These are phyloP conservation scores for Ceratocystis lukuohia DNA, from an alignment of 2,329 filamentous ascomycete species.

Conservation along the genomic window DNA sequence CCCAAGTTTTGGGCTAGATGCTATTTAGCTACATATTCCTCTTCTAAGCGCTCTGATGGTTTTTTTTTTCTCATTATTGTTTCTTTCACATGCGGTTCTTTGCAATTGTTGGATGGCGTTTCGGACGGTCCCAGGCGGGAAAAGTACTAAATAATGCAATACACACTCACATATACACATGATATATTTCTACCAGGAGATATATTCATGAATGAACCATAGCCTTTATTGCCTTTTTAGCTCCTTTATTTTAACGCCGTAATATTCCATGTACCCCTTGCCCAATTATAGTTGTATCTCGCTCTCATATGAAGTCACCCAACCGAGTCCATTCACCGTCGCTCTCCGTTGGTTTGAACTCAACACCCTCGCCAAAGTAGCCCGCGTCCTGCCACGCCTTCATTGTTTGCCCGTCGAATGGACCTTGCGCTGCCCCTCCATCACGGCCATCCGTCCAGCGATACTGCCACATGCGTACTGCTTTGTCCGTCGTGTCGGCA, in stretches of 20 bases:
- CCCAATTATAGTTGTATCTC: not conserved
- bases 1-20: too few relatives aligned
- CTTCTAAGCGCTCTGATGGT: not conserved
- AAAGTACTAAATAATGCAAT: conserved; percentile 20
- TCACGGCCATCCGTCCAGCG: conserved; percentile 83
- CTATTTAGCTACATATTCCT: not conserved
- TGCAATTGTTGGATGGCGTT: conserved; percentile 18
- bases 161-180: conserved; percentile 15
- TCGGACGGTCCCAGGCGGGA: conserved; percentile 17
- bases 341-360: conserved; percentile 51
- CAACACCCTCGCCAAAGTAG: conserved; percentile 84
- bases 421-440: conserved; percentile 60
- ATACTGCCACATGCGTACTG: conserved; percentile 63
- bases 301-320: conserved; percentile 30
- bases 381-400: conserved; percentile 80
- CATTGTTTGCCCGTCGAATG: conserved; percentile 78
- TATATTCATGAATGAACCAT: not conserved
- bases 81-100: conserved; percentile 12
- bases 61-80: conserved; percentile 13
- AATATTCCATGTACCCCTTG: conserved; percentile 2
- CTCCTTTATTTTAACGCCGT: not conserved
- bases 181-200: conserved; percentile 5
- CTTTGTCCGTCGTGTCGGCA: conserved; percentile 20
- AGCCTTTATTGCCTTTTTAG: not conserved
- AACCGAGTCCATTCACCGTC: conserved; percentile 41